phyloP scores from a whole-genome alignment of 176 grass and related monocot genomes.

The Phoenix dactylifera region DNA sequence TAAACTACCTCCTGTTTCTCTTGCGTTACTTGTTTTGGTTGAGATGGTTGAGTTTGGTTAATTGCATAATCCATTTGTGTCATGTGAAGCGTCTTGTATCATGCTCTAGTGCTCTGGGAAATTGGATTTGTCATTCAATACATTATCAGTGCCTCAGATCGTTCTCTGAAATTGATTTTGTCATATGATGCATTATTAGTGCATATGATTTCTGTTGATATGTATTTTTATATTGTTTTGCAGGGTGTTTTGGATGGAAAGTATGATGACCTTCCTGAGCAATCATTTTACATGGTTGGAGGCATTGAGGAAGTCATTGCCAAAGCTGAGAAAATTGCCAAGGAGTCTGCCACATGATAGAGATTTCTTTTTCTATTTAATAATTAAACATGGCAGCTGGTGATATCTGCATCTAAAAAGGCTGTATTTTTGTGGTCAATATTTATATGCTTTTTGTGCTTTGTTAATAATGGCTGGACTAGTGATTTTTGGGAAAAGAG shows the following conservation, averaged over 20 bases:
- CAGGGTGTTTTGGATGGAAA: conserved; percentile 91
- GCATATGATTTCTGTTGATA: too few species aligned
- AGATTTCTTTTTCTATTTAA: not conserved
- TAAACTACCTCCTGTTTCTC: too few species aligned
- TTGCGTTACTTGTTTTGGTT: too few species aligned
- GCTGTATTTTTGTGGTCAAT: too few species aligned
- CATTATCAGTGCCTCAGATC: not conserved
- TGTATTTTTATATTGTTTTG: not conserved
- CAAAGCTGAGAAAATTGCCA: conserved; percentile 91
- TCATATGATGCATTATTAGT: too few species aligned
- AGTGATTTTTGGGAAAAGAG: too few species aligned
- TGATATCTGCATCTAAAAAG: conserved; percentile 1
- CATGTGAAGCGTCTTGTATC: not conserved
- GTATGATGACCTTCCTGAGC: conserved; percentile 76
- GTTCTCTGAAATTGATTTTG: conserved; percentile 8
- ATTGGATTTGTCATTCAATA: not conserved
- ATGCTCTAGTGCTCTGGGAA: not conserved
- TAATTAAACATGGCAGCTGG: not conserved
- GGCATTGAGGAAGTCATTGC: conserved; percentile 89
- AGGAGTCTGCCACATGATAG: conserved; percentile 58
- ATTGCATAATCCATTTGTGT: too few species aligned
- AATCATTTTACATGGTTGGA: conserved; percentile 96
- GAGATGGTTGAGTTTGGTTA: too few species aligned
- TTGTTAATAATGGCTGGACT: too few species aligned
- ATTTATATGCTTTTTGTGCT: too few species aligned